Base-by-base conservation (phyloP, 495 filamentous ascomycete species). In the Gamarada debralockiae region DNA sequence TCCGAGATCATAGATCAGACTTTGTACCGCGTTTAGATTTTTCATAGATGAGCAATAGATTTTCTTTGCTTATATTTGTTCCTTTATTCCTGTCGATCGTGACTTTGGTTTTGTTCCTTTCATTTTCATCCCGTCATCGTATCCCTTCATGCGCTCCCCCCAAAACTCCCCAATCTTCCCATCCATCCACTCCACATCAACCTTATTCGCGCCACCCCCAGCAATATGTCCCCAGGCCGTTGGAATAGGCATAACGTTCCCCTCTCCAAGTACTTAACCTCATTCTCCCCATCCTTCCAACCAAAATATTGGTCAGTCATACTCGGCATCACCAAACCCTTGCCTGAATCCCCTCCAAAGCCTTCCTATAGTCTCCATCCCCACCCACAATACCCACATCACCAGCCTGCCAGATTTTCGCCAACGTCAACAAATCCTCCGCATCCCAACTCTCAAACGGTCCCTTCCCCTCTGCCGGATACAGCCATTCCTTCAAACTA, bases 171-270 rank as follows among this genome's bases (percentile, higher is more conserved):
- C 45, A 18, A 66, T 66, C 25, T 51, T 51, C 24, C 48, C 50
- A 52, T 63, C 58, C 45, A 72, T 64, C 59, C 63, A 77, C 52
- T 62, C 59, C 6, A 46, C 66, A 68, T 77, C 74, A 6, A 54
- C 67, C 48, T 62, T 49, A 50, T 56, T 70, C 14, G 51, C 70
- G 21, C 71, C 72, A 15, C 67, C 69, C 1, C 72, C 74, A 6
- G 72, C 74, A 31, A 72, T 39, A 67, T 77, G 74, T 3, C 74
- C 74, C 71, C 69, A 76, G 27, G 75, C 61, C n/a, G 59, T 71
- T 27, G 68, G 65, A 55, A 76, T 76, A 9, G 66, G 55, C 8
- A 50, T 55, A 73, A 64, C 40, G 63, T 55, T 29, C 67, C 73
- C 36, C 66, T 50, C 56, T 65, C 65, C 49, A 77, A 42, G 50